Evolutionary conservation across 345 rosid genomes (phyloP), one percentile per base, ranked within the genome.

Genomic region (Brassica incana): DNA sequence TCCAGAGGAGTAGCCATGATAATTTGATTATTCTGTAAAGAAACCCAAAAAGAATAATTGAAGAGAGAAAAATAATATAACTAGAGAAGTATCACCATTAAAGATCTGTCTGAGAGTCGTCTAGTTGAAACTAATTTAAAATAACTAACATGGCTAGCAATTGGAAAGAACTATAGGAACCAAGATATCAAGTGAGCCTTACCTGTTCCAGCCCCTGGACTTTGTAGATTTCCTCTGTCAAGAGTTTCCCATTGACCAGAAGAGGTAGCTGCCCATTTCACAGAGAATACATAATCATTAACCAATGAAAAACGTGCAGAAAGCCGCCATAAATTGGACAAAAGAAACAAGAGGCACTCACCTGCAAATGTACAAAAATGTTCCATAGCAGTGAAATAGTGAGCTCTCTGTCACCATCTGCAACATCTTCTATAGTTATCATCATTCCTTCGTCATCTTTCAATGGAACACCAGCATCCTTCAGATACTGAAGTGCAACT

Each of bases 321-420:
- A 56, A 64, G 58, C 64, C 30, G 5, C 29, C n/a, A 71, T 23
- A 76, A 65, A 30, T 0, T 38, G 43, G 58, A 18, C 30, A 56
- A 14, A 45, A 52, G 33, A 65, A 61, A 77, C 2, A 64, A 63
- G 59, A 67, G 76, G n/a, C 38, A 69, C 79, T 40, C n/a, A 92
- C 99, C 94, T 95, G 99, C 82, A 92, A 75, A 78, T 90, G 92
- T 66, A 89, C 86, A 87, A 95, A 95, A 72, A 91, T 85, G 81
- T 90, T 95, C 97, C 99, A 95, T 35, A 92, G 88, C 87, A 95
- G 84, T 63, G 92, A 89, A 75, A 95, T 60, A 61, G 87, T 89
- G 76, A 92, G 88, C 82, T 95, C 97, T 80, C 85, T 95, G 84
- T 95, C 97, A 67, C 97, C 95, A 50, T 75, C 79, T 71, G 84